Evolutionary conservation across 805 yeast genomes (phyloP).

Genomic region (Saturnispora galanensis): DNA sequence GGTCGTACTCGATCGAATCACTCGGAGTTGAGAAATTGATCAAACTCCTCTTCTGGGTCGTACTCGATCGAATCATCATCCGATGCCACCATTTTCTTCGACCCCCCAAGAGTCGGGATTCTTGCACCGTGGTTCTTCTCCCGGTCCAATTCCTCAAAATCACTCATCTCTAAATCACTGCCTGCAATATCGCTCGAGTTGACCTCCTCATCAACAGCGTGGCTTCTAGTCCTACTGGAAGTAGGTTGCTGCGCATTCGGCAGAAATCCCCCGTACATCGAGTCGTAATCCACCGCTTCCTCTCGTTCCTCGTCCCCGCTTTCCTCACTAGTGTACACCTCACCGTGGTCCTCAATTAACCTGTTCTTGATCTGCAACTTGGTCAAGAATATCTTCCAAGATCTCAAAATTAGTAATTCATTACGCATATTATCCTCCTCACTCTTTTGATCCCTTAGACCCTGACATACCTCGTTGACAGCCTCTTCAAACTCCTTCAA

Average conservation of each 20-base stretch:
- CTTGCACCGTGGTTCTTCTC: not conserved
- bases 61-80: slow-evolving; percentile 19
- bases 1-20: no score
- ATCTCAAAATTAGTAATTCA: slow-evolving; percentile 40
- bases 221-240: slow-evolving; percentile 9
- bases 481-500: slow-evolving; percentile 55
- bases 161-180: slow-evolving; percentile 12
- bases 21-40: no score
- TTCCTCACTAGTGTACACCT: slow-evolving; percentile 22
- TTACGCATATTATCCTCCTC: slow-evolving; percentile 34
- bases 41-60: slow-evolving; percentile 10
- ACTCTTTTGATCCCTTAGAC: slow-evolving; percentile 39
- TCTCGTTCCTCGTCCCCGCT: slow-evolving; percentile 5
- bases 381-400: slow-evolving; percentile 45
- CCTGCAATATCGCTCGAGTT: slow-evolving; percentile 12
- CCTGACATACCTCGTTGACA: slow-evolving; percentile 38
- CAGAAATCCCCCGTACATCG: slow-evolving; percentile 19
- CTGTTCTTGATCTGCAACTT: slow-evolving; percentile 40
- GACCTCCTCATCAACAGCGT: not conserved
- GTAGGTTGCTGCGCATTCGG: slow-evolving; percentile 8
- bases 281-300: slow-evolving; percentile 8
- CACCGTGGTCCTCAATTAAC: slow-evolving; percentile 41
- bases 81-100: no score
- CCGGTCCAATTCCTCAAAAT: slow-evolving; percentile 9
- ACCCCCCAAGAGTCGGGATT: not conserved